Conservation (phyloP, 805 yeast species). For the Scheffersomyces lignosus region DNA sequence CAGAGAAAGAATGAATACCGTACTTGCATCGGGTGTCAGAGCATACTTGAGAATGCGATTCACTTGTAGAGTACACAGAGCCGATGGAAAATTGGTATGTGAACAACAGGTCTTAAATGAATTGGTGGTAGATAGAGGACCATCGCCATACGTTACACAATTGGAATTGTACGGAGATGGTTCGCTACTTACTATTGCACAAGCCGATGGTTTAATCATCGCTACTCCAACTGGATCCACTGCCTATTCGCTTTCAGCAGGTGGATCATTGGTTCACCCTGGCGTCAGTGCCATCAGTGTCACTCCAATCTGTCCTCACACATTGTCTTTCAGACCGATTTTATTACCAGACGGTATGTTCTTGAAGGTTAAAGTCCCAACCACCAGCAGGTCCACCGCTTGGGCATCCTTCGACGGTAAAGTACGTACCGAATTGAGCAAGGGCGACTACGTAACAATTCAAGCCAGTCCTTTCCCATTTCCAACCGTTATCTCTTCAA, state of each 20-base stretch:
- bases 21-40: conserved; percentile 67
- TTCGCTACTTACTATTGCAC: conserved; percentile 80
- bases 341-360: conserved; percentile 91
- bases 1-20: conserved; percentile 53
- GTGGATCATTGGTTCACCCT: conserved; percentile 93
- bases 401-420: conserved; percentile 98
- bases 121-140: conserved; percentile 89
- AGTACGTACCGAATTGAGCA: conserved; percentile 72
- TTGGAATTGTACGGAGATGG: conserved; percentile 89
- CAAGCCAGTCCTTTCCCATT: conserved; percentile 89
- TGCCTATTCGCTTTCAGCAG: conserved; percentile 92
- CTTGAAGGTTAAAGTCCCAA: conserved; percentile 77
- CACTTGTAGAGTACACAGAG: conserved; percentile 66
- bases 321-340: conserved; percentile 89
- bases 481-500: conserved; percentile 81
- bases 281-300: conserved; percentile 89
- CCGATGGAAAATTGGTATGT: conserved; percentile 53
- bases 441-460: conserved; percentile 84
- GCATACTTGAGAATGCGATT: conserved; percentile 85
- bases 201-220: conserved; percentile 89
- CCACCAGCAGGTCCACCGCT: conserved; percentile 79
- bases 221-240: conserved; percentile 98
- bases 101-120: conserved; percentile 86
- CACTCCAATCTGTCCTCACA: conserved; percentile 96
- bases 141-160: conserved; percentile 88